Evolutionary conservation across 768 basidiomycete species (phyloP).

Genomic region (Hypholoma sublateritium): DNA sequence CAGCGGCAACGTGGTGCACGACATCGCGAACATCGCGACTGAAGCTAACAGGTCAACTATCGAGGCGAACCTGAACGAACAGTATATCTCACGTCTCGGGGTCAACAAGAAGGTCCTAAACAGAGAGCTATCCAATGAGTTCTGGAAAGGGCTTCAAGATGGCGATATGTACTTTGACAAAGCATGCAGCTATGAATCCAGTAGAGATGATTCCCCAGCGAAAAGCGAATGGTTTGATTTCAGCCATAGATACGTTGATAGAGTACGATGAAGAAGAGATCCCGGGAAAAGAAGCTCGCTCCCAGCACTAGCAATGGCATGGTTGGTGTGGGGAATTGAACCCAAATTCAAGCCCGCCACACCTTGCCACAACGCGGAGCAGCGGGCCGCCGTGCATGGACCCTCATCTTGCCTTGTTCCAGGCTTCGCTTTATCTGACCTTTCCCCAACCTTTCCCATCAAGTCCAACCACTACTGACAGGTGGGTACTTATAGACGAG

Average conservation of each 20-base stretch:
- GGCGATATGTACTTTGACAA: conserved; percentile 54
- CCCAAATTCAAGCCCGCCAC: neutral
- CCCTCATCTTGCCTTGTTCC: no score
- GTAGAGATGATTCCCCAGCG: conserved; percentile 91
- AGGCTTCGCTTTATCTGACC: no score
- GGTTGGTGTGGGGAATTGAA: conserved; percentile 1
- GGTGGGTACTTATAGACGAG: no score
- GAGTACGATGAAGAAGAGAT: neutral
- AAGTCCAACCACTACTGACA: no score
- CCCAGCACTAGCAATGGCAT: neutral
- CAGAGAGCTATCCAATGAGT: neutral
- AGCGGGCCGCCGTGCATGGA: neutral
- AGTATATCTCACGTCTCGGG: conserved; percentile 53
- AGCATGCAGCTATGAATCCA: conserved; percentile 65
- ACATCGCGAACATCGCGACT: conserved; percentile 72
- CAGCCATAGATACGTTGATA: conserved; percentile 27
- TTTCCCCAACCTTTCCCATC: no score
- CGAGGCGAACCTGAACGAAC: neutral
- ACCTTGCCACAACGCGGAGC: neutral
- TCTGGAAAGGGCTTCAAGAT: neutral
- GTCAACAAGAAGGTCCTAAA: conserved; percentile 73
- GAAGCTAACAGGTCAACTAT: neutral
- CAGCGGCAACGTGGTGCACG: conserved; percentile 65
- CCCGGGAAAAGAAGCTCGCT: neutral
- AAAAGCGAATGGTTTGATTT: conserved; percentile 40